These are phyloP conservation scores for Nicotiana attenuata DNA, from an alignment of 257 asterid species.

Conservation along the genomic window DNA sequence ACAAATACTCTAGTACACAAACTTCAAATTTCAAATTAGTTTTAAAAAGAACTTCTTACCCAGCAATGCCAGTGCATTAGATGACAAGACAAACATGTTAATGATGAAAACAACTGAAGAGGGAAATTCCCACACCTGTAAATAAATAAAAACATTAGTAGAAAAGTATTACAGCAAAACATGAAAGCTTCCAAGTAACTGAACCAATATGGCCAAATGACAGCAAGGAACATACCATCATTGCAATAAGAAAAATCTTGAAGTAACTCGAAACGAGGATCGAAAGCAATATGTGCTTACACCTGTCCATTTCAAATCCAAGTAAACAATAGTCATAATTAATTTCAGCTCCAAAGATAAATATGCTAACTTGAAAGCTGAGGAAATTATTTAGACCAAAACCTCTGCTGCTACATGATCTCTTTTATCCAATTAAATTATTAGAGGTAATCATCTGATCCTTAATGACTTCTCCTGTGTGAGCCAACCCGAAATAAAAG, in stretches of 20 bases:
- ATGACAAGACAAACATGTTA: constrained; percentile 74
- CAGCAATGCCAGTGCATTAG: constrained; percentile 70
- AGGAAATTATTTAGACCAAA: neutral
- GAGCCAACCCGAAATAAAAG: neutral
- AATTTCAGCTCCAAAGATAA: neutral
- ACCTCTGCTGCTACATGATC: neutral
- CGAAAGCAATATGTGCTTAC: constrained; percentile 46
- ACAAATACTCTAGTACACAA: neutral
- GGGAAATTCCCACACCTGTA: constrained; percentile 89
- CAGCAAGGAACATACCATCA: constrained; percentile 51
- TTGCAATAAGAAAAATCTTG: constrained; percentile 69
- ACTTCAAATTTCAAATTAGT: neutral
- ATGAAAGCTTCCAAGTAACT: neutral
- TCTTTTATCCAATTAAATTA: neutral
- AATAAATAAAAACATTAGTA: neutral
- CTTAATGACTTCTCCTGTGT: neutral
- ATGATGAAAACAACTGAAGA: constrained; percentile 55
- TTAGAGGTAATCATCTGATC: neutral
- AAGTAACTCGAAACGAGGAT: constrained; percentile 75
- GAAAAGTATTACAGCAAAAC: neutral
- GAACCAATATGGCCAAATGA: neutral
- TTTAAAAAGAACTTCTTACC: constrained; percentile 32
- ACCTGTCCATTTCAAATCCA: constrained; percentile 38
- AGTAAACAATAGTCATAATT: neutral
- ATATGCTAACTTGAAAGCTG: neutral